Conservation (phyloP, 805 yeast species). For the Saccharomyces paradoxus region DNA sequence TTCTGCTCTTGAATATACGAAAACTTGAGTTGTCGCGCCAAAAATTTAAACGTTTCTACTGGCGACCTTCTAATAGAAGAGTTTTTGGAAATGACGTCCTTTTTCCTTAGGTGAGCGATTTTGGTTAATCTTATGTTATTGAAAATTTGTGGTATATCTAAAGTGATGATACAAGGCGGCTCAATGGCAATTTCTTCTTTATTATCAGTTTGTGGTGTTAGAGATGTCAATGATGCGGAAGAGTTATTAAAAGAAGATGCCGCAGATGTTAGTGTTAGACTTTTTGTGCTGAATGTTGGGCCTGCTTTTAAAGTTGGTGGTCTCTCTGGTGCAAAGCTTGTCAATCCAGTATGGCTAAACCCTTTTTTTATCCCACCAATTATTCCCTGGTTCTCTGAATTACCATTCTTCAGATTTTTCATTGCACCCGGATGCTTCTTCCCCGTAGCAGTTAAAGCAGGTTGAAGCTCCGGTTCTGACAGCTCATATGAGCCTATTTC, state of each 20-base stretch:
- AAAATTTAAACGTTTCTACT: constrained; percentile 26
- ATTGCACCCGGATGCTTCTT: background rate
- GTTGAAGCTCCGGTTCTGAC: constrained; percentile 1
- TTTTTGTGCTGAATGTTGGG: constrained; percentile 15
- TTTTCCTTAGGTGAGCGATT: constrained; percentile 8
- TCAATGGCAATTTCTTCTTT: background rate
- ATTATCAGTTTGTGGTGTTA: constrained; percentile 2
- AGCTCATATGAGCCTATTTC: constrained; percentile 19
- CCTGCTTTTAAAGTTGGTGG: constrained; percentile 9
- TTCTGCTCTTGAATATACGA: constrained; percentile 19
- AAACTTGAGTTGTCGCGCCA: constrained; percentile 28
- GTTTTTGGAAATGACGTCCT: constrained; percentile 5
- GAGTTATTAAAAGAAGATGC: constrained; percentile 5
- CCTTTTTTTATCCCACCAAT: constrained; percentile 11
- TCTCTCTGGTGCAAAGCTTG: constrained; percentile 11
- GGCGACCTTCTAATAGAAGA: constrained; percentile 24
- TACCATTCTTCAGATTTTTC: background rate
- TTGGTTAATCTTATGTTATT: constrained; percentile 22
- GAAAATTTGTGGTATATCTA: constrained; percentile 27
- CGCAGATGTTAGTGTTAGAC: constrained; percentile 4
- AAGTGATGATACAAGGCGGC: constrained; percentile 21
- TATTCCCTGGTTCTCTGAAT: background rate
- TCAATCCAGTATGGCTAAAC: constrained; percentile 11
- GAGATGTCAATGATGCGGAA: constrained; percentile 9
- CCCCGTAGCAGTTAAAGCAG: background rate